phyloP scores from a whole-genome alignment of 805 yeast species.

The Metschnikowia anglica region DNA sequence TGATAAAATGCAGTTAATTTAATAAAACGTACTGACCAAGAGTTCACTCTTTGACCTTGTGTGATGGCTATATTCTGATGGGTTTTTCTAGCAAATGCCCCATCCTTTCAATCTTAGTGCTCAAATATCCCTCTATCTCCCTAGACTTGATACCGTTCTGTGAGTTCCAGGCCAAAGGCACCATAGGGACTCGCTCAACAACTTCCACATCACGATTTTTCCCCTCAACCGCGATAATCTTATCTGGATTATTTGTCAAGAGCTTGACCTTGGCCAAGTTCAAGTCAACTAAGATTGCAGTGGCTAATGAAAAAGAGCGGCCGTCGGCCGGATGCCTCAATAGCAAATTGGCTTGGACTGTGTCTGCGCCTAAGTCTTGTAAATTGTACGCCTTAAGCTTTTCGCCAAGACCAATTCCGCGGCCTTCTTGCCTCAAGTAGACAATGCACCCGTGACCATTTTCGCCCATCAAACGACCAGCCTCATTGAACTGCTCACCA shows the following conservation, averaged over 20 bases:
- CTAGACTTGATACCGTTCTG: conserved; percentile 69
- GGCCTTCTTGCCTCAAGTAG: conserved; percentile 94
- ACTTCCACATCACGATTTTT: conserved; percentile 71
- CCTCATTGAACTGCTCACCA: conserved; percentile 98
- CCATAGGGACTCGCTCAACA: conserved; percentile 90
- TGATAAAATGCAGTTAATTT: too few relatives aligned
- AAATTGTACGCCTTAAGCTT: conserved; percentile 93
- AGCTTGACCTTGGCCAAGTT: conserved; percentile 71
- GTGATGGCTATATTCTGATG: conserved; percentile 26
- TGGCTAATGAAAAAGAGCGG: conserved; percentile 90
- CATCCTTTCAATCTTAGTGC: conserved; percentile 95
- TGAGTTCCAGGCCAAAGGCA: conserved; percentile 85
- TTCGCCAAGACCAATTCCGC: conserved; percentile 98
- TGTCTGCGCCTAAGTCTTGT: conserved; percentile 97
- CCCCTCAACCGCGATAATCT: conserved; percentile 92
- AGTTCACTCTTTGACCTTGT: too few relatives aligned
- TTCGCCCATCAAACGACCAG: conserved; percentile 87
- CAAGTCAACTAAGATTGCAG: conserved; percentile 84
- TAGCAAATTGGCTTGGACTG: conserved; percentile 92
- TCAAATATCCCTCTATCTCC: conserved; percentile 89
- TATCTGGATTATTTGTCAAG: conserved; percentile 94
- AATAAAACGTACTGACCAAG: too few relatives aligned
- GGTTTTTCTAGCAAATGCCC: conserved; percentile 78
- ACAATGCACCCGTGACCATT: conserved; percentile 92
- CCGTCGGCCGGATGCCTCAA: conserved; percentile 97